A percentile compares a stretch with the other conserved stretches of the same genome.
Evolutionary conservation across 2,329 filamentous ascomycete genomes (phyloP).

Genomic region (Cladosporium velox): DNA sequence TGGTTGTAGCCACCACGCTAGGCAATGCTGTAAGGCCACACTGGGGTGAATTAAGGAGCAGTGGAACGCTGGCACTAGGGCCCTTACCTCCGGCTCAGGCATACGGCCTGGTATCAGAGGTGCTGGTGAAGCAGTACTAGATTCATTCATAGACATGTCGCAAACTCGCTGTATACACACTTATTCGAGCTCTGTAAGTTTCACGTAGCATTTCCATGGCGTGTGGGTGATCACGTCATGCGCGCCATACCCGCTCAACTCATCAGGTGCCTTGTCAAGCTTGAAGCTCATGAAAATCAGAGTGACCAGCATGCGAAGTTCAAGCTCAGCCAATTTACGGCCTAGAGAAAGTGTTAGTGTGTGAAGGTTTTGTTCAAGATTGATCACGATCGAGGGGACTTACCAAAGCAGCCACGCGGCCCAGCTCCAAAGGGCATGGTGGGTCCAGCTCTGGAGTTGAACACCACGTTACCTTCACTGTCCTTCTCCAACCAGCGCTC

Average conservation of each 20-base stretch:
- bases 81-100: constrained; percentile 18
- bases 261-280: neutral
- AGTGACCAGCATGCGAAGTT: constrained; percentile 8
- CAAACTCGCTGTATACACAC: neutral
- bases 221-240: constrained; percentile 35
- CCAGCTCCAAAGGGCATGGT: constrained; percentile 42
- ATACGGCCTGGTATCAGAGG: constrained; percentile 22
- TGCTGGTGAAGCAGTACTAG: constrained; percentile 13
- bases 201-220: constrained; percentile 34
- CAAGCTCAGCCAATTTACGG: constrained; percentile 31
- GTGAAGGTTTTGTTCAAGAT: neutral
- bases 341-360: constrained; percentile 21
- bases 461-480: constrained; percentile 33
- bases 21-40: constrained; percentile 31
- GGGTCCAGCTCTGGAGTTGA: constrained; percentile 41
- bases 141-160: neutral
- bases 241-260: constrained; percentile 28
- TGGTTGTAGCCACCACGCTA: constrained; percentile 38
- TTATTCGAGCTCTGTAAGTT: constrained; percentile 11
- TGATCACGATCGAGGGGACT: neutral
- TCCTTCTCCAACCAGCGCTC: constrained; percentile 43
- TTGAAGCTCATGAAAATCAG: constrained; percentile 11
- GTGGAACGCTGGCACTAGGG: constrained; percentile 10
- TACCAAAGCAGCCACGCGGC: constrained; percentile 42
- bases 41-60: constrained; percentile 6